These are phyloP conservation scores for Saccharomycopsis olivae DNA, from an alignment of 805 yeast species.

Conservation along the genomic window DNA sequence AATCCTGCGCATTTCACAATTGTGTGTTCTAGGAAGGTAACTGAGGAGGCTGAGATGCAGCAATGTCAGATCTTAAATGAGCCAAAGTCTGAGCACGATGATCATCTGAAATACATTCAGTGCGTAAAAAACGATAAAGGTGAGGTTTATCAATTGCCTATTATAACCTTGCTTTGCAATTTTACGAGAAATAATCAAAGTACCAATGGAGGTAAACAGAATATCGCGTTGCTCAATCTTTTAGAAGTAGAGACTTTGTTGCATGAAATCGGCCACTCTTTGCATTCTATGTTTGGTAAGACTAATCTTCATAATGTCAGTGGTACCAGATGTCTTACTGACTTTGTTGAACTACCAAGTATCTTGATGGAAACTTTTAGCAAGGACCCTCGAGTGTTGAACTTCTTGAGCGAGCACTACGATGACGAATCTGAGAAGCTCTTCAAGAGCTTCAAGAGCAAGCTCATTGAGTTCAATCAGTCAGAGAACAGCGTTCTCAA, in stretches of 20 bases:
- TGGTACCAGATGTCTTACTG: conserved; percentile 93
- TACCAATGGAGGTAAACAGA: conserved; percentile 22
- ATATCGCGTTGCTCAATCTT: conserved; percentile 51
- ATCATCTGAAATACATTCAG: conserved; percentile 15
- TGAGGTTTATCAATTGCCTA: conserved; percentile 68
- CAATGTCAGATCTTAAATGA: conserved; percentile 20
- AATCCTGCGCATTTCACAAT: conserved; percentile 95
- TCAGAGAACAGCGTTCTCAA: conserved; percentile 42
- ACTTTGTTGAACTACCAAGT: conserved; percentile 93
- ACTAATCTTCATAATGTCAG: conserved; percentile 84
- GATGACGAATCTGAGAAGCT: conserved; percentile 18
- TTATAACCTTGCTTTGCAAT: conserved; percentile 81
- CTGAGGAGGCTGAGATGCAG: conserved; percentile 30
- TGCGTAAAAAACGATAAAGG: conserved; percentile 26
- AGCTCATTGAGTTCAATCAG: conserved; percentile 28
- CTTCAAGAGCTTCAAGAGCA: conserved; percentile 2
- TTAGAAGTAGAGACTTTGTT: conserved; percentile 87
- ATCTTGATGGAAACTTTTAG: conserved; percentile 95
- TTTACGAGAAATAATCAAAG: conserved; percentile 37
- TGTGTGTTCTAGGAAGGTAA: conserved; percentile 78
- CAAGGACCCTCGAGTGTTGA: conserved; percentile 64
- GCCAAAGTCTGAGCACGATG: not conserved
- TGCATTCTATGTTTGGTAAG: conserved; percentile 94
- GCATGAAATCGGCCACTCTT: conserved; percentile 99
- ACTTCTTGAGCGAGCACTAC: conserved; percentile 62